Conservation (phyloP, 345 rosid species). For the Camelina hispida region DNA sequence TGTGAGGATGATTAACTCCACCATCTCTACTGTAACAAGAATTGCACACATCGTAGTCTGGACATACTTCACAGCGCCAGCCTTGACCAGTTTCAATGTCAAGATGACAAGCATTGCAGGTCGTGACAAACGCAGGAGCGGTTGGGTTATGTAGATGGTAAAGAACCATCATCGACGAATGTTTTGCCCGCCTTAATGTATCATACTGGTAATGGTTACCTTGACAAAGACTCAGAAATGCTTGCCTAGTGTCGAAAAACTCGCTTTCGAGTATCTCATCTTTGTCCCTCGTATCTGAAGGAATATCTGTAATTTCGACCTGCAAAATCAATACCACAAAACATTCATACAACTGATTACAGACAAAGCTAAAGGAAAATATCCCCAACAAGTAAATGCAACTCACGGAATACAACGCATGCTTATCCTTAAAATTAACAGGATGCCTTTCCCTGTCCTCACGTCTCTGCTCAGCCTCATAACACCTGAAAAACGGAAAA, state of each 20-base stretch:
- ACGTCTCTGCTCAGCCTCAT: slow-evolving; percentile 81
- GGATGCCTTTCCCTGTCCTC: slow-evolving; percentile 98
- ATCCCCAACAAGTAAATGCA: slow-evolving; percentile 34
- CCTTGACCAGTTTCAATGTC: slow-evolving; percentile 99
- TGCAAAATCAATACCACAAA: slow-evolving; percentile 46
- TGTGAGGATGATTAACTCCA: slow-evolving; percentile 95
- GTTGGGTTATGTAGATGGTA: slow-evolving; percentile 99
- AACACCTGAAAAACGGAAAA: slow-evolving; percentile 62
- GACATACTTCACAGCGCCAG: slow-evolving; percentile 99
- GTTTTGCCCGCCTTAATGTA: slow-evolving; percentile 96
- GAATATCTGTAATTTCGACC: slow-evolving; percentile 77
- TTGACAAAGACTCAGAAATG: slow-evolving; percentile 98
- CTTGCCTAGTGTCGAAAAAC: slow-evolving; percentile 98
- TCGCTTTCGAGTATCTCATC: slow-evolving; percentile 99
- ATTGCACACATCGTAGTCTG: slow-evolving; percentile 95
- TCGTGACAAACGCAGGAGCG: slow-evolving; percentile 96
- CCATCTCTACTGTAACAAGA: slow-evolving; percentile 88
- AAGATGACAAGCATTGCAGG: slow-evolving; percentile 86
- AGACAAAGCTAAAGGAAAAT: slow-evolving; percentile 22
- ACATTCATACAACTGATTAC: slow-evolving; percentile 14
- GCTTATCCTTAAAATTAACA: slow-evolving; percentile 78
- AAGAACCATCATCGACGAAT: slow-evolving; percentile 99
- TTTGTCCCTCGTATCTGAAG: slow-evolving; percentile 85
- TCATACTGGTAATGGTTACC: slow-evolving; percentile 99
- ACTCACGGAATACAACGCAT: slow-evolving; percentile 77